Conservation (phyloP, 805 yeast genomes). For the Ogataea henricii region DNA sequence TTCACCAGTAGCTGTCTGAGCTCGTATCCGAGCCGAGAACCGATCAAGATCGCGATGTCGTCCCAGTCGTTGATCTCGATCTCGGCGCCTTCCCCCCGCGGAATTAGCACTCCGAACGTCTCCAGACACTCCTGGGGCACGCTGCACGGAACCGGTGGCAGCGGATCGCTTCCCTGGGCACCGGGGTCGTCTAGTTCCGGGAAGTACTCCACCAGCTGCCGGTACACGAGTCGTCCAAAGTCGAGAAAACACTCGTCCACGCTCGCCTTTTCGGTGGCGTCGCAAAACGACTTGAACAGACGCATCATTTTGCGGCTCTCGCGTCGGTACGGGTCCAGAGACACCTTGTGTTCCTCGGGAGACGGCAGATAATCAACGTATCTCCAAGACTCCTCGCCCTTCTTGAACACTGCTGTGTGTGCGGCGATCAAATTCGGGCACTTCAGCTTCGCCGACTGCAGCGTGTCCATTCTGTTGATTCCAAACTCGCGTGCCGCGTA, state of each 20-base stretch:
- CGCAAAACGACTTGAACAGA: conserved; percentile 62
- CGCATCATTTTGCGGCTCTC: conserved; percentile 79
- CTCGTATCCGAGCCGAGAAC: conserved; percentile 56
- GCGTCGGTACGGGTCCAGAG: conserved; percentile 87
- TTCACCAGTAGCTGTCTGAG: conserved; percentile 54
- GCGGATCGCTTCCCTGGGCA: conserved; percentile 17
- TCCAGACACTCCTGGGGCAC: conserved; percentile 35
- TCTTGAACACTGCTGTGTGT: conserved; percentile 91
- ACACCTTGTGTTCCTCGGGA: conserved; percentile 73
- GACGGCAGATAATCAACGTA: conserved; percentile 62
- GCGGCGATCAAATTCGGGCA: conserved; percentile 79
- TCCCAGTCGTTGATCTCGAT: conserved; percentile 65
- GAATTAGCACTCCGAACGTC: conserved; percentile 34
- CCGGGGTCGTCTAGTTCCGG: conserved; percentile 44
- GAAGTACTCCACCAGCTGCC: conserved; percentile 41
- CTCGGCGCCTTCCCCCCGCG: conserved; percentile 25
- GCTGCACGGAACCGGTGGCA: conserved; percentile 48
- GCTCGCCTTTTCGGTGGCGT: conserved; percentile 86
- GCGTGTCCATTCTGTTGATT: conserved; percentile 72
- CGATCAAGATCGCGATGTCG: conserved; percentile 69
- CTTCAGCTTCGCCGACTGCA: conserved; percentile 66
- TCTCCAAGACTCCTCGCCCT: conserved; percentile 84
- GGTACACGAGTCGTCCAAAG: conserved; percentile 65
- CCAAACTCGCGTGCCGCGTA: conserved; percentile 89
- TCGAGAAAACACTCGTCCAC: conserved; percentile 93